Percentiles rank a stretch among this genome's conserved stretches.
phyloP scores from a whole-genome alignment of 371 early-diverging fungal species.

The Fennellomyces sp. region DNA sequence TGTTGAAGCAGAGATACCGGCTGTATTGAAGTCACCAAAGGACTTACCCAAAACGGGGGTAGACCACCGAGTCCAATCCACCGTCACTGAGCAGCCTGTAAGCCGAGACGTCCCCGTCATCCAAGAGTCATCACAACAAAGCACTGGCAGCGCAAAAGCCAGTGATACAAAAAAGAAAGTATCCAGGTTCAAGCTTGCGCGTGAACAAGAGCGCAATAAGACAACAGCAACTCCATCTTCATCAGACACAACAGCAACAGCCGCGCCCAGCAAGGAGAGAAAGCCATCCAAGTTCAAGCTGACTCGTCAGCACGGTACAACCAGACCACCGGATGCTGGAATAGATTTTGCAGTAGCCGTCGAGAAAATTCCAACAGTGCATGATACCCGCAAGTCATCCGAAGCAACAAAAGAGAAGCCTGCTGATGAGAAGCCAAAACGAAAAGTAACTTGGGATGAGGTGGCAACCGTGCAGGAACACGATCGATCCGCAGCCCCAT shows the following conservation, averaged over 20 bases:
- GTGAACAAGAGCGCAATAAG: conserved; percentile 12
- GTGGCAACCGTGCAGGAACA: conserved; percentile 40
- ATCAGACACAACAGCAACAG: not conserved
- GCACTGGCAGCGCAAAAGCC: not conserved
- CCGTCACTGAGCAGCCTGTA: not conserved
- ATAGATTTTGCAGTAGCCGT: not conserved
- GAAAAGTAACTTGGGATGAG: conserved; percentile 33
- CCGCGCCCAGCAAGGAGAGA: conserved; percentile 7
- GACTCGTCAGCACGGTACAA: conserved; percentile 3
- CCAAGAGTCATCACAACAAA: not conserved
- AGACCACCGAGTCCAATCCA: not conserved
- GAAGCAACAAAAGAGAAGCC: not conserved
- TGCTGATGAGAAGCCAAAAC: not conserved
- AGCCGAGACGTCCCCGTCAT: not conserved
- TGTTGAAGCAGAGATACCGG: not conserved
- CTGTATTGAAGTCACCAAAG: conserved; percentile 1
- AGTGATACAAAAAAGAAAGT: not conserved
- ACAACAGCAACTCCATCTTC: not conserved
- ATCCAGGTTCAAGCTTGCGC: conserved; percentile 14
- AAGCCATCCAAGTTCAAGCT: conserved; percentile 37
- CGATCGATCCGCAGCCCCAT: conserved; percentile 31
- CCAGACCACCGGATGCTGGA: not conserved
- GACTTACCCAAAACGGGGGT: conserved; percentile 9
- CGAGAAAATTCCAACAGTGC: not conserved
- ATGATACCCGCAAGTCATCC: not conserved